A percentile compares a stretch with the other conserved stretches of the same genome.
These are phyloP conservation scores for Podospora fimiseda DNA, from an alignment of 495 filamentous ascomycete species.

Conservation along the genomic window DNA sequence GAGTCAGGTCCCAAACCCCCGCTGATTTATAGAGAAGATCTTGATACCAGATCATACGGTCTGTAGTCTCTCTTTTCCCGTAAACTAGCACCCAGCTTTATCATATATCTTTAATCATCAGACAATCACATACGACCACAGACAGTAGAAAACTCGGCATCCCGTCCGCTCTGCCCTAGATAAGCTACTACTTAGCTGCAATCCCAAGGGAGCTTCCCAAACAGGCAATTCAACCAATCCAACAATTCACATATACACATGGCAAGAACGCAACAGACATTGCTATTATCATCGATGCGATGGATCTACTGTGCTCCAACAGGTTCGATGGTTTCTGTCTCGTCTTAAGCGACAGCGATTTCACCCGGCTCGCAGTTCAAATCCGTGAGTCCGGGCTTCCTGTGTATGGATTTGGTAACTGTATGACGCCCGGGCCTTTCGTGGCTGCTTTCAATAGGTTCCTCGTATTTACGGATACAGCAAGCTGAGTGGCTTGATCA, in stretches of 20 bases:
- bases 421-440: conserved; percentile 17
- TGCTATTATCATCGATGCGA: conserved; percentile 21
- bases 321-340: conserved; percentile 18
- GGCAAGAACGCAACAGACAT: conserved; percentile 18
- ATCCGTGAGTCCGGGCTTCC: conserved; percentile 20
- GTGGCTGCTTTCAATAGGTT: conserved; percentile 17
- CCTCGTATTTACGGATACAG: conserved; percentile 17
- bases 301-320: conserved; percentile 20
- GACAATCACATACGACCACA: too few relatives aligned
- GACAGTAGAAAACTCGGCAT: too few relatives aligned
- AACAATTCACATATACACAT: conserved; percentile 18
- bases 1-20: too few relatives aligned
- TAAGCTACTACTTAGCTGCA: too few relatives aligned
- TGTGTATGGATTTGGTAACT: conserved; percentile 18
- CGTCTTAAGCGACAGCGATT: conserved; percentile 21
- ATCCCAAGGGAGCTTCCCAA: conserved; percentile 12
- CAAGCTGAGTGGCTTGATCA: conserved; percentile 17
- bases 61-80: too few relatives aligned
- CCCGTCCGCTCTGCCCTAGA: too few relatives aligned
- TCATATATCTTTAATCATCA: too few relatives aligned
- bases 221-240: conserved; percentile 18
- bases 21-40: too few relatives aligned
- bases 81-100: too few relatives aligned
- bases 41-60: too few relatives aligned
- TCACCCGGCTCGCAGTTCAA: conserved; percentile 14